A percentile compares a stretch with the other conserved stretches of the same genome.
phyloP scores from a whole-genome alignment of 2,329 filamentous ascomycete genomes.

The Paraphaeosphaeria sporulosa region DNA sequence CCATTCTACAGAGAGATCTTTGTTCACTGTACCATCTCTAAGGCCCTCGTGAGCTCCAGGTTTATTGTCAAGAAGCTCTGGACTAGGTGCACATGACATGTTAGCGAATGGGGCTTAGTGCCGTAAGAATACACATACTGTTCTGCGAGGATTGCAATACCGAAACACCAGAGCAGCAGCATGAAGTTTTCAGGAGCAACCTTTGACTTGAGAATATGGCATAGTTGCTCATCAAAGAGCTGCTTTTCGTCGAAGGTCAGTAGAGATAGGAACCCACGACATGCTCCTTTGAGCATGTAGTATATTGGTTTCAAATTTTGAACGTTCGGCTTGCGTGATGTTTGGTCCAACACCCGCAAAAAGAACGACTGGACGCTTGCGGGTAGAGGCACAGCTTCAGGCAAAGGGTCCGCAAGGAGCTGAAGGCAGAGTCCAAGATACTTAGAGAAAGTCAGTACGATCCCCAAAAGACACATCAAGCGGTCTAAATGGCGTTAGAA shows the following conservation, averaged over 20 bases:
- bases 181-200: slow-evolving; percentile 34
- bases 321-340: slow-evolving; percentile 31
- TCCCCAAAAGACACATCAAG: background rate
- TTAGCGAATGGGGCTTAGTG: background rate
- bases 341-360: slow-evolving; percentile 39
- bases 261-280: slow-evolving; percentile 35
- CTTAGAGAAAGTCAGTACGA: slow-evolving; percentile 22
- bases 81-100: slow-evolving; percentile 11
- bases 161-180: slow-evolving; percentile 43
- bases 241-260: slow-evolving; percentile 31
- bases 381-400: slow-evolving; percentile 38
- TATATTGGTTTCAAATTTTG: slow-evolving; percentile 39
- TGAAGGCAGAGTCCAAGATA: slow-evolving; percentile 40
- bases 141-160: slow-evolving; percentile 40
- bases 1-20: slow-evolving; percentile 24
- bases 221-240: slow-evolving; percentile 38
- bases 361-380: slow-evolving; percentile 46
- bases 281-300: slow-evolving; percentile 47
- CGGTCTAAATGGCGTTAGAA: background rate
- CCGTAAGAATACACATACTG: slow-evolving; percentile 19
- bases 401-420: slow-evolving; percentile 43
- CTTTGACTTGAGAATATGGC: slow-evolving; percentile 36
- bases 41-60: slow-evolving; percentile 10
- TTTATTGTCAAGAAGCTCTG: slow-evolving; percentile 4
- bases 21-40: background rate